phyloP scores from a whole-genome alignment of 129 eudicot genomes.

The Centella asiatica region DNA sequence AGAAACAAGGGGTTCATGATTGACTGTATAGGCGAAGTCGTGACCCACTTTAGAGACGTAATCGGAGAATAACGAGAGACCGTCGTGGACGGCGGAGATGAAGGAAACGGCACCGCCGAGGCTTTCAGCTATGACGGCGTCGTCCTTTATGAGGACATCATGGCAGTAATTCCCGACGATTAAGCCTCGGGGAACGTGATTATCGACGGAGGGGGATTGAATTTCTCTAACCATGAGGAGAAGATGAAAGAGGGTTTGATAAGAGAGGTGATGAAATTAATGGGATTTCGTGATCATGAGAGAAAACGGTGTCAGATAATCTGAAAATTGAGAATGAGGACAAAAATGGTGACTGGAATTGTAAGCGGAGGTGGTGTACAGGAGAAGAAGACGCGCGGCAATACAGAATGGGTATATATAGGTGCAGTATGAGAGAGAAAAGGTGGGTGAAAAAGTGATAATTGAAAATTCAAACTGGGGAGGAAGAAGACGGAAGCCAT shows the following conservation, averaged over 20 bases:
- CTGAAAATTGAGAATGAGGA: neutral
- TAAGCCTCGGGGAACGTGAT: slow-evolving; percentile 23
- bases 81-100: slow-evolving; percentile 64
- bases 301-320: neutral
- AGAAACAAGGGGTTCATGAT: slow-evolving; percentile 36
- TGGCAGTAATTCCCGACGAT: slow-evolving; percentile 89
- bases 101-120: slow-evolving; percentile 95
- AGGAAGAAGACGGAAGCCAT: neutral
- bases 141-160: slow-evolving; percentile 73
- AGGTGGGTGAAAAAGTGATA: neutral
- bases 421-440: neutral
- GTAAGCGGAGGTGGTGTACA: neutral
- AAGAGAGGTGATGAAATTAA: too few relatives aligned
- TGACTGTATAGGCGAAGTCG: slow-evolving; percentile 44
- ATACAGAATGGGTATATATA: neutral
- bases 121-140: slow-evolving; percentile 47
- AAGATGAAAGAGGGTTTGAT: too few relatives aligned
- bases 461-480: neutral
- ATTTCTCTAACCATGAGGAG: slow-evolving; percentile 1
- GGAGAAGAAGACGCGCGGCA: neutral
- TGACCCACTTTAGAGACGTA: slow-evolving; percentile 67
- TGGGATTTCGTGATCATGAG: neutral
- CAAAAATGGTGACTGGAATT: neutral
- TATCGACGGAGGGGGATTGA: neutral
- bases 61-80: slow-evolving; percentile 32